These are phyloP conservation scores for Blastobotrys illinoisensis DNA, from an alignment of 1,139 yeast species.

Conservation along the genomic window DNA sequence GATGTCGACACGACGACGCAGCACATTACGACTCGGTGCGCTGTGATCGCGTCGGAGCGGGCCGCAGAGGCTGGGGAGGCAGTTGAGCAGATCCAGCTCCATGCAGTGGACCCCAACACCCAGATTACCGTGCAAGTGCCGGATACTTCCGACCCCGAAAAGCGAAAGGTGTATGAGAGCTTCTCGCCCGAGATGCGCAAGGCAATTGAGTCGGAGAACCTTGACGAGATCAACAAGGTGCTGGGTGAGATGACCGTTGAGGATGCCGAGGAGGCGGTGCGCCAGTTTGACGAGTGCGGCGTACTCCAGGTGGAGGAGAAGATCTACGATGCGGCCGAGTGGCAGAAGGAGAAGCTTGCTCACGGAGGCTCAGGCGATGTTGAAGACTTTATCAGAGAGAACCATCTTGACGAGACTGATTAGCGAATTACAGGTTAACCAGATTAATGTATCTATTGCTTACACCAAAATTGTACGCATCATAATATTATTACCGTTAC, in stretches of 20 bases:
- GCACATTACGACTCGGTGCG: constrained; percentile 74
- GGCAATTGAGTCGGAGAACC: constrained; percentile 65
- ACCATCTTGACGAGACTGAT: not conserved
- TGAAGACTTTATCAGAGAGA: not conserved
- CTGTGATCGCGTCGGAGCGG: constrained; percentile 48
- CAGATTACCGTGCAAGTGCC: constrained; percentile 74
- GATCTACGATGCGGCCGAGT: constrained; percentile 67
- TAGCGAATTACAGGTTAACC: no score
- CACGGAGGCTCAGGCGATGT: not conserved
- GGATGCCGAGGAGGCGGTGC: constrained; percentile 76
- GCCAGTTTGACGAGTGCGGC: constrained; percentile 71
- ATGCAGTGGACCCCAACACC: constrained; percentile 79
- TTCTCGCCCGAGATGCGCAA: constrained; percentile 61
- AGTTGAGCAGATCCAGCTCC: constrained; percentile 79
- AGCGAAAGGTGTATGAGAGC: constrained; percentile 46
- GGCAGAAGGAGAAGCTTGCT: constrained; percentile 44
- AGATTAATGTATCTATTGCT: no score
- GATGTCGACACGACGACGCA: constrained; percentile 67
- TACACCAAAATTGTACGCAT: no score
- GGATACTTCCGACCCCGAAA: constrained; percentile 41
- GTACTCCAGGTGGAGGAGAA: constrained; percentile 76
- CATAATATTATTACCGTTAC: no score
- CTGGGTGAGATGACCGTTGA: constrained; percentile 70
- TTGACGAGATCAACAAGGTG: constrained; percentile 79
- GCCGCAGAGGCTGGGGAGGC: constrained; percentile 46